phyloP scores from a whole-genome alignment of 2,329 filamentous ascomycete genomes.

The Penicillium sp. region DNA sequence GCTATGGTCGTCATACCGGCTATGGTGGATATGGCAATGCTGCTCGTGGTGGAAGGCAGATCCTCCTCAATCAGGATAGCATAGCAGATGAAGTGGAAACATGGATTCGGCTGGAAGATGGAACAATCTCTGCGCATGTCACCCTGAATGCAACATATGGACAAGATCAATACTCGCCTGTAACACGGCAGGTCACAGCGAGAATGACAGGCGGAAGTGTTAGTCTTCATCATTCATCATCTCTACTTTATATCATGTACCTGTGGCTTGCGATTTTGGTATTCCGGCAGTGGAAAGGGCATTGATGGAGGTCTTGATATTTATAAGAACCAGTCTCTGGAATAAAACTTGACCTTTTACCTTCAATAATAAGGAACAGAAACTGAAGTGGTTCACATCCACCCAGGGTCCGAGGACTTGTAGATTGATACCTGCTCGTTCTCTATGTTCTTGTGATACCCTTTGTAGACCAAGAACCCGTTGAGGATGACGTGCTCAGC shows the following conservation, averaged over 20 bases:
- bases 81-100: constrained; percentile 53
- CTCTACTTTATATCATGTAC: not conserved
- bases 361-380: too few species aligned
- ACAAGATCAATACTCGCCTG: constrained; percentile 49
- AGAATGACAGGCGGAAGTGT: not conserved
- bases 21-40: constrained; percentile 69
- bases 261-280: constrained; percentile 2
- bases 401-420: too few species aligned
- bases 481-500: too few species aligned
- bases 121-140: constrained; percentile 52
- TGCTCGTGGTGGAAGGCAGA: constrained; percentile 60
- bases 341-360: too few species aligned
- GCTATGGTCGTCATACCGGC: constrained; percentile 65
- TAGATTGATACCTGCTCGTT: too few species aligned
- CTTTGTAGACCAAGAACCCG: too few species aligned
- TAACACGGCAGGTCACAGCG: not conserved
- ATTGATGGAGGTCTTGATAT: not conserved
- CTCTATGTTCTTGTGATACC: too few species aligned
- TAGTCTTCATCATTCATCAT: not conserved
- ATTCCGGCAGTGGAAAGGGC: not conserved
- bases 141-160: constrained; percentile 62
- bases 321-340: too few species aligned
- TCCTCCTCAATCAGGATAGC: constrained; percentile 47
- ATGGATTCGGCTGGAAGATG: constrained; percentile 62
- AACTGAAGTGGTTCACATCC: too few species aligned